These are phyloP conservation scores for Lactuca sativa DNA, from an alignment of 129 eudicot species.

Conservation along the genomic window DNA sequence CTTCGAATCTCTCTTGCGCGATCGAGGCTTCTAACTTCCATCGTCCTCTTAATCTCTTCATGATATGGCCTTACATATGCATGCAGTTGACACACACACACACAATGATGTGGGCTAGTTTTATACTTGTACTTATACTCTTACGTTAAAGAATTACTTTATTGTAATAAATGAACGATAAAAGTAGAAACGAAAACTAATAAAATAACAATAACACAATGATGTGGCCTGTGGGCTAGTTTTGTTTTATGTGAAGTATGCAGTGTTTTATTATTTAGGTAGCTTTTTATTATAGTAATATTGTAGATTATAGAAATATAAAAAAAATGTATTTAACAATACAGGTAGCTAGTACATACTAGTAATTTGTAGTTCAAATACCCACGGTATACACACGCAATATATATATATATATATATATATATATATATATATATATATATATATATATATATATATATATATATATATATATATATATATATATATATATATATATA, in stretches of 20 bases:
- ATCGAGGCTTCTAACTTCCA: conserved; percentile 16
- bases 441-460: too few relatives aligned
- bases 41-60: neutral
- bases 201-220: too few relatives aligned
- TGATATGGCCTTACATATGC: neutral
- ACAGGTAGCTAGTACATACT: too few relatives aligned
- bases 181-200: neutral
- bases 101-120: too few relatives aligned
- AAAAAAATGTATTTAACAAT: neutral
- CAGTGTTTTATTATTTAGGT: neutral
- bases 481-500: too few relatives aligned
- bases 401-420: too few relatives aligned
- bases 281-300: too few relatives aligned
- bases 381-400: too few relatives aligned
- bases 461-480: too few relatives aligned
- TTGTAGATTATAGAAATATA: neutral
- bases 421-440: too few relatives aligned
- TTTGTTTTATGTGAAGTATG: neutral
- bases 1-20: conserved; percentile 6
- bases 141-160: neutral
- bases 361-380: neutral
- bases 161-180: neutral
- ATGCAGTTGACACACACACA: neutral
- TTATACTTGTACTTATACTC: neutral
- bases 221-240: neutral